Evolutionary conservation across 345 rosid species (phyloP), one percentile per base, ranked within the genome.

Genomic region (Raphanus sativus): DNA sequence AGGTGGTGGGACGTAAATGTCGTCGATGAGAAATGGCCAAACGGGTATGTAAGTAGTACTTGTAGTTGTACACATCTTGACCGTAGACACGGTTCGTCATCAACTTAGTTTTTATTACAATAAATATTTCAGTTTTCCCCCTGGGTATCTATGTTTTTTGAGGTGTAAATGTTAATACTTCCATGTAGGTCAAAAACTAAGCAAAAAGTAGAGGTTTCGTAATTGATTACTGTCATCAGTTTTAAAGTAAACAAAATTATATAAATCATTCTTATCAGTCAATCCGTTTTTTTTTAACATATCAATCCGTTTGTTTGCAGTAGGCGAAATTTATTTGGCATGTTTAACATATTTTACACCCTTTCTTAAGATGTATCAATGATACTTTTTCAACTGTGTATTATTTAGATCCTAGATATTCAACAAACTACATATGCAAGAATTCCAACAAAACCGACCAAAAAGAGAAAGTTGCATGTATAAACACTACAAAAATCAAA

Each of bases 21-120:
- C 73, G 67, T 77, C 62, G 72, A 71, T 66, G 73, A 72, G 81
- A 78, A 78, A 66, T 66, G 73, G 64, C 66, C 77, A 60, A 71
- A 59, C 66, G 68, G 10, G 62, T n/a, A 55, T 38, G 32, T 63
- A 52, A 63, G 71, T 40, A 45, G 68, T 71, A 65, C 63, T 3
- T 4, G 26, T 71, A 65, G 33, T 3, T 4, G 26, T 52, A 40
- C 67, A 59, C 71, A 63, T 64, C 61, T 70, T 70, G 50, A 76
- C 70, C 75, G 58, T 38, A 70, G 21, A 16, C 58, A 24, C 24
- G 58, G 9, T 52, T 52, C 6, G 58, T 48, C 54, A 48, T 12
- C 1, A n/a, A n/a, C 54, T 48, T 13, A 45, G 54, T 48, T 48
- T 48, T 48, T 48, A n/a, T 48, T n/a, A n/a, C 7, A 45, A 11